Conservation (phyloP, 2,329 filamentous ascomycete genomes). For the Colletotrichum karsti region DNA sequence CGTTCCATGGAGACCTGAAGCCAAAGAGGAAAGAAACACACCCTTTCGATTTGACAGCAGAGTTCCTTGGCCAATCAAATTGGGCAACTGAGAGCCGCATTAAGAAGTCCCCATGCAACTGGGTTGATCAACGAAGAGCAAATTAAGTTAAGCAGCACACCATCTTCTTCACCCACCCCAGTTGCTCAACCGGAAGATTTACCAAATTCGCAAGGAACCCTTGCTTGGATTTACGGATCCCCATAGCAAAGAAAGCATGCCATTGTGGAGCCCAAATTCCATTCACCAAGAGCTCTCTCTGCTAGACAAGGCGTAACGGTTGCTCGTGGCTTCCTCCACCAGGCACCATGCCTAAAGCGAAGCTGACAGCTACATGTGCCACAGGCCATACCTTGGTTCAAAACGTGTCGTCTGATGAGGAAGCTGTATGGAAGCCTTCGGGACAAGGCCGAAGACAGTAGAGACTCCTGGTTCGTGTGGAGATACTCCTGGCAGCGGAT, state of each 20-base stretch:
- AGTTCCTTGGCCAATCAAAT: background rate
- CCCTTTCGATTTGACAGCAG: background rate
- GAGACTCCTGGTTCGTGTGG: background rate
- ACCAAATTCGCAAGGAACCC: background rate
- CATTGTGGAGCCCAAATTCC: background rate
- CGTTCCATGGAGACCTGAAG: background rate
- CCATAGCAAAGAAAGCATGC: too few species aligned
- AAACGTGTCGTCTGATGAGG: background rate
- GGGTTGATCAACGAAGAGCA: background rate
- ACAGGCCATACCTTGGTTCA: background rate
- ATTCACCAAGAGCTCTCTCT: background rate
- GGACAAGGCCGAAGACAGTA: background rate
- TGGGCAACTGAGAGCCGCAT: background rate
- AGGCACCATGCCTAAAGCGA: background rate
- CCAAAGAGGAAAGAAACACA: background rate
- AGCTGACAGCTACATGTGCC: background rate
- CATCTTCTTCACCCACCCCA: background rate
- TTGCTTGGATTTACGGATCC: too few species aligned
- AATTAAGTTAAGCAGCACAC: conserved; percentile 13
- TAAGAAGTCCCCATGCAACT: background rate
- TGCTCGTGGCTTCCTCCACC: background rate
- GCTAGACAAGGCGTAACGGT: background rate
- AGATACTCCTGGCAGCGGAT: background rate
- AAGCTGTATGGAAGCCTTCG: background rate
- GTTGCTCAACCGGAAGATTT: background rate